phyloP scores from a whole-genome alignment of 208 protist genomes.

The Leishmania turanica region DNA sequence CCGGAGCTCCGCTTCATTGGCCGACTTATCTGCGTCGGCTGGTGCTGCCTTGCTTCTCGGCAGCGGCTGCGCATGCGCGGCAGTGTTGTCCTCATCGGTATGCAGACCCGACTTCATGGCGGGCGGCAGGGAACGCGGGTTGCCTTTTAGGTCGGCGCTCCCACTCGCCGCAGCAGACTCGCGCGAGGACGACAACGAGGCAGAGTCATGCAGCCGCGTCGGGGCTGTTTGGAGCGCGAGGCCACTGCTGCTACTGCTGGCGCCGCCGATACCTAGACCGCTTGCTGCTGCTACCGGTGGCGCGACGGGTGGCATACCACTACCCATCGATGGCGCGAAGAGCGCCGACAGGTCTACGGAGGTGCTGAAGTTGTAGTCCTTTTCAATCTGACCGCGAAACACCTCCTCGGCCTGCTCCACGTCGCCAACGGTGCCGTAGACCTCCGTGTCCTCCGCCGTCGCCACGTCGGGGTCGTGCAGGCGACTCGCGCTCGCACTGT shows the following conservation, averaged over 20 bases:
- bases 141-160: neutral
- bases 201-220: neutral
- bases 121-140: neutral
- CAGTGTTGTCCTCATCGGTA: neutral
- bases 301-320: neutral
- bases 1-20: neutral
- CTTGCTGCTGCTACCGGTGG: conserved; percentile 2
- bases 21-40: neutral
- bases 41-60: neutral
- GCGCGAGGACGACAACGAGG: conserved; percentile 4
- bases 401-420: conserved; percentile 67
- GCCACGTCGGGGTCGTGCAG: conserved; percentile 15
- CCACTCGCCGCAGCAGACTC: neutral
- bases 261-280: neutral
- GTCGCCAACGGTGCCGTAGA: conserved; percentile 57
- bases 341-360: conserved; percentile 24
- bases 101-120: neutral
- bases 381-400: conserved; percentile 83
- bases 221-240: neutral
- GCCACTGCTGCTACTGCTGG: neutral
- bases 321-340: conserved; percentile 13
- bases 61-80: neutral
- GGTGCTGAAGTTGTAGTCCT: conserved; percentile 81
- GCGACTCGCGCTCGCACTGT: neutral
- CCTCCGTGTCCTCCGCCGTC: conserved; percentile 47